Base-by-base conservation (phyloP, 192 early-diverging fungal genomes). In the Oehlia diaphana region DNA sequence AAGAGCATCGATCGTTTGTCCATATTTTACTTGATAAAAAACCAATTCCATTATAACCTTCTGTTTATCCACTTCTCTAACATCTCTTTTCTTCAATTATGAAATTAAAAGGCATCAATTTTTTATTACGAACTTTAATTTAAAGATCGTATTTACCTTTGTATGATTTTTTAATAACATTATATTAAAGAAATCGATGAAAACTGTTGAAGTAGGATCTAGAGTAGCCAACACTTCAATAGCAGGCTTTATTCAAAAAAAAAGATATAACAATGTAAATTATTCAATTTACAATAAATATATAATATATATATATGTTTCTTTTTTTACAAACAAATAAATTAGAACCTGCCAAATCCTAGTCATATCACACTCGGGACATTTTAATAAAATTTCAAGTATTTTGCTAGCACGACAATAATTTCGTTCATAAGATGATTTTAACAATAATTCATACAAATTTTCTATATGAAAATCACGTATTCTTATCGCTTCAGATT, bases 361-460 rank as follows among this genome's bases (percentile, higher is more conserved):
- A n/a, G 33, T 23, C 23, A 76, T 21, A 37, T 76, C 62, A 28
- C 61, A 19, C 21, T 76, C 74, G 21, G 58, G 21, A 44, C 74
- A 63, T 35, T 63, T 21, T 76, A 64, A 63, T 64, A 76, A 64
- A 47, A 76, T 44, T 19, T 64, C 74, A 61, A 76, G 16, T 9
- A 76, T 63, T 63, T 39, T 16, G 26, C 62, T 63, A 21, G 74
- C 74, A 21, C 53, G 74, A 42, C 37, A 61, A 63, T 76, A 76
- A 64, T 76, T 76, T 23, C 19, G 23, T 63, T 33, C 19, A 39
- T 28, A 26, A 64, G 64, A 26, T 21, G 74, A 39, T 21, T n/a
- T 63, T 47, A 21, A 16, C 7, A 76, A 16, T 23, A 76, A 64
- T 23, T 76, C 28, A 72, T 50, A 72, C 5, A 72, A 72, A 19